Conservation (phyloP, 139 green algal genomes). For the Protoeuglena noctilucae region DNA sequence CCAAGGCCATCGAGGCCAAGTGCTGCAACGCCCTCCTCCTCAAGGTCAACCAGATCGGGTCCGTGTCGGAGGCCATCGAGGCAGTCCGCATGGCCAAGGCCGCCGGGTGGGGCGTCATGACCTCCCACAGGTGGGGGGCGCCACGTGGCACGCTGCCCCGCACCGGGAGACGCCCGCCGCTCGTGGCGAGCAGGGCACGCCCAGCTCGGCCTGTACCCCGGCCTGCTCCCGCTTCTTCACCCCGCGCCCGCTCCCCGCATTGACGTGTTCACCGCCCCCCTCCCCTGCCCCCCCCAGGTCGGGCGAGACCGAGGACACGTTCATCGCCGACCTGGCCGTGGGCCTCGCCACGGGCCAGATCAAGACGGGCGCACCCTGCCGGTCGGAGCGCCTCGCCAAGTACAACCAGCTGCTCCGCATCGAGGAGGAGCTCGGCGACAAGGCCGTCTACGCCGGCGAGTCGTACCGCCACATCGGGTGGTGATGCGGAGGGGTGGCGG, state of each 20-base stretch:
- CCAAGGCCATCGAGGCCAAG: conserved; percentile 86
- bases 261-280: too few relatives aligned
- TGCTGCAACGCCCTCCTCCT: conserved; percentile 89
- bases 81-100: conserved; percentile 80
- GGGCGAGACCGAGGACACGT: conserved; percentile 90
- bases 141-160: too few relatives aligned
- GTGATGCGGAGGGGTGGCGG: not conserved
- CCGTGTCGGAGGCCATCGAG: conserved; percentile 88
- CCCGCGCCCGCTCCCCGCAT: too few relatives aligned
- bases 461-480: conserved; percentile 9
- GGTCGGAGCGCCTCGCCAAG: conserved; percentile 88
- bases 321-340: conserved; percentile 96
- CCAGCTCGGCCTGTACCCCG: too few relatives aligned
- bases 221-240: too few relatives aligned
- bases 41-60: conserved; percentile 99
- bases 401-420: conserved; percentile 99
- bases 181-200: too few relatives aligned
- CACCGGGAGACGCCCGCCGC: too few relatives aligned
- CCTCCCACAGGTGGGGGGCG: conserved; percentile 58
- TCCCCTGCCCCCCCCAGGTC: conserved; percentile 27
- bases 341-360: conserved; percentile 94
- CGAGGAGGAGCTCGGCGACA: conserved; percentile 75
- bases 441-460: conserved; percentile 41
- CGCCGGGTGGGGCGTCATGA: conserved; percentile 95
- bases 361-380: conserved; percentile 96